These are phyloP conservation scores for Cymodocea nodosa DNA, from an alignment of 116 monocot genomes.

Conservation along the genomic window DNA sequence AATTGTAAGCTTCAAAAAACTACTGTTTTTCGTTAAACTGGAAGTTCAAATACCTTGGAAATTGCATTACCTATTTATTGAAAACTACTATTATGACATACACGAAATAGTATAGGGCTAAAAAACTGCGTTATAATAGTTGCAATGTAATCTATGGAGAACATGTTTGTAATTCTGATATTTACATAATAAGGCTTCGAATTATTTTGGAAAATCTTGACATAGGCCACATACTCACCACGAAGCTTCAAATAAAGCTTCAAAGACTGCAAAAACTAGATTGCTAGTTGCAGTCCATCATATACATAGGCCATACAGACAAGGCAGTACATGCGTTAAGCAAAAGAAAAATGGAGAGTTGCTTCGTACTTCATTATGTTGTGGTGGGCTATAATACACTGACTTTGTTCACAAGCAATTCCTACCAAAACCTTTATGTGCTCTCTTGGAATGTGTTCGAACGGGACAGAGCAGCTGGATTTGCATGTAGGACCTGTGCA, in stretches of 20 bases:
- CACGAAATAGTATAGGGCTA: neutral
- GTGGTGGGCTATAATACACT: neutral
- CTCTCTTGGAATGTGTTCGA: slow-evolving; percentile 53
- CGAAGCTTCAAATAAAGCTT: too few relatives aligned
- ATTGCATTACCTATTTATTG: neutral
- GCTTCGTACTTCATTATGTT: neutral
- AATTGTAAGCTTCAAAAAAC: too few relatives aligned
- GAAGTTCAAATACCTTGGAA: neutral
- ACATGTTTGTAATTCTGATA: neutral
- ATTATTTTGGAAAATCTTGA: neutral
- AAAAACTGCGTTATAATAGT: neutral
- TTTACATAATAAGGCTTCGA: slow-evolving; percentile 4
- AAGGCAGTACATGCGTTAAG: neutral
- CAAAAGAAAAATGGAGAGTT: neutral
- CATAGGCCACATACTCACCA: neutral
- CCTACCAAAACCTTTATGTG: slow-evolving; percentile 14
- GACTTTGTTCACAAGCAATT: neutral
- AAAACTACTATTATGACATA: neutral
- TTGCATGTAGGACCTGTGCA: slow-evolving; percentile 26
- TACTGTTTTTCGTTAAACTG: too few relatives aligned
- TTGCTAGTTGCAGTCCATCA: too few relatives aligned
- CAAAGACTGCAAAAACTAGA: too few relatives aligned
- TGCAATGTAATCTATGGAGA: neutral
- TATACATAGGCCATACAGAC: too few relatives aligned
- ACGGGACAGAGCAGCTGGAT: slow-evolving; percentile 53